Conservation (phyloP, 495 filamentous ascomycete genomes). For the Tuber aestivum region DNA sequence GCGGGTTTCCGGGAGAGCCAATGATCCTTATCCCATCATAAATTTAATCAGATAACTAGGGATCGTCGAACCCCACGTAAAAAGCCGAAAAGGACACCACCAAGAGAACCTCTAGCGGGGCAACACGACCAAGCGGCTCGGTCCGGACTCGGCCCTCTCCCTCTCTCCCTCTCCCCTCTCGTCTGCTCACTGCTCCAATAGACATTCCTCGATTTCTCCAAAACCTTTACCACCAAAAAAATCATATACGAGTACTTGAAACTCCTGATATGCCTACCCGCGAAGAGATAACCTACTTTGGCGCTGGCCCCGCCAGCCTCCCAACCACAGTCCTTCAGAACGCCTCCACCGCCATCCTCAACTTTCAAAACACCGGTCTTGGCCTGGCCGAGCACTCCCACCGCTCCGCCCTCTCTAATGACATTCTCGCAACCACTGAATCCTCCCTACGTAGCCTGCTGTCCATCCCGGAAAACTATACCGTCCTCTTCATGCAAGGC, state of each 20-base stretch:
- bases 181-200: background rate
- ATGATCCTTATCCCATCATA: background rate
- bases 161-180: background rate
- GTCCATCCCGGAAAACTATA: slow-evolving; percentile 41
- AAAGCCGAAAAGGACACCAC: background rate
- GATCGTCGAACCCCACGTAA: background rate
- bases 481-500: slow-evolving; percentile 40
- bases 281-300: slow-evolving; percentile 69
- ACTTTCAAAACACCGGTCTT: slow-evolving; percentile 75
- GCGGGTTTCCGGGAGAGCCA: background rate
- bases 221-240: background rate
- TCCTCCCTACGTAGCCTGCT: slow-evolving; percentile 35
- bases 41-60: background rate
- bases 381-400: slow-evolving; percentile 84
- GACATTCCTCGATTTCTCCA: background rate
- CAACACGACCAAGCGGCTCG: background rate
- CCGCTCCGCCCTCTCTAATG: slow-evolving; percentile 67
- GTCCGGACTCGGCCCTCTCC: background rate
- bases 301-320: slow-evolving; percentile 77
- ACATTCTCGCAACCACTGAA: slow-evolving; percentile 47
- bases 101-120: background rate
- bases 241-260: background rate
- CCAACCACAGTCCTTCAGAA: slow-evolving; percentile 69
- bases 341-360: slow-evolving; percentile 68
- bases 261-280: slow-evolving; percentile 50